Base-by-base conservation (phyloP, 345 rosid species). In the Brassica cretica region DNA sequence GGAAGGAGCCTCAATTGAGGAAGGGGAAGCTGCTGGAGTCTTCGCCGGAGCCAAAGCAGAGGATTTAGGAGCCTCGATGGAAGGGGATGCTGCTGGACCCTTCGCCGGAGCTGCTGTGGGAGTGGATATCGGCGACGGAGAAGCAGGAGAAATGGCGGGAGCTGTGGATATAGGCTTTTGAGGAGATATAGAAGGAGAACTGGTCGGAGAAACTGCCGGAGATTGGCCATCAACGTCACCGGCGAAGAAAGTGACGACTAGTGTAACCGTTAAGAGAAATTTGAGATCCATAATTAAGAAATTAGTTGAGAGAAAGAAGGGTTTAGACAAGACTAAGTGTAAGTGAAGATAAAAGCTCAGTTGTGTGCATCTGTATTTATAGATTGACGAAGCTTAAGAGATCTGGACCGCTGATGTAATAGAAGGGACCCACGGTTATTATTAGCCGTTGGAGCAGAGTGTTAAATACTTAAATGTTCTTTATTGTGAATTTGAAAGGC, bases 361-460 rank as follows among this genome's bases (percentile, higher is more conserved):
- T 64, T n/a, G 29, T 7, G 64, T 21, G 77, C 35, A 64, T 49
- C 10, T 19, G n/a, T 5, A 16, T 21, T 49, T 64, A 29, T 65
- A 59, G 49, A 67, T 39, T 29, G 37, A 25, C 5, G 77, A 65
- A 19, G 0, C 0, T 19, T 12, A 6, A 44, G 41, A 63, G 82
- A 82, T 86, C 83, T 76, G 66, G 46, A 63, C 86, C 83, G 85
- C 78, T 63, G 44, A 66, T 60, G 2, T 5, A 24, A 3, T 5
- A 10, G 9, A 21, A 35, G 66, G 86, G 70, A 37, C 84, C 83
- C 7, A 75, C 18, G 18, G 41, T 15, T 55, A 56, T 75, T 75
- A 75, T 46, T 37, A 66, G 72, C 72, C 78, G 78, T 74, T 74
- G 55, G 51, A 74, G 16, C 78, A 53, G 71, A 21, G 27, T 21